These are phyloP conservation scores for Sordaria brevicollis DNA, from an alignment of 495 filamentous ascomycete species.

Conservation along the genomic window DNA sequence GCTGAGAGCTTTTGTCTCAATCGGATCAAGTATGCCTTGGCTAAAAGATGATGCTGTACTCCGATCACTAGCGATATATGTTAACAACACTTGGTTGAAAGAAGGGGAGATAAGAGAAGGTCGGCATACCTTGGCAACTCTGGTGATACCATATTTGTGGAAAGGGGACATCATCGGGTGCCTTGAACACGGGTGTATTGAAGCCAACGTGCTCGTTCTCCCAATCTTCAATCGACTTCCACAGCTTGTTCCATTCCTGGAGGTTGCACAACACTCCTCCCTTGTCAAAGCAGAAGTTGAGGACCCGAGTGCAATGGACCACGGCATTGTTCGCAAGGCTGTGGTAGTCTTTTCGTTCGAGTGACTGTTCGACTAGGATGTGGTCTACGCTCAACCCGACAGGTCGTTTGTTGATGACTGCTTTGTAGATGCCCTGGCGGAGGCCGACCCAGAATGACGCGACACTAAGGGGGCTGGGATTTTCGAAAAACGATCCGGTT, in stretches of 20 bases:
- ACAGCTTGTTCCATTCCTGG: constrained; percentile 25
- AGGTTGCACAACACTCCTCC: constrained; percentile 2
- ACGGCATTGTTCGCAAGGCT: constrained; percentile 45
- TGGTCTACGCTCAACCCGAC: constrained; percentile 32
- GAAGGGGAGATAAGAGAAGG: background rate
- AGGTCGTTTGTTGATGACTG: constrained; percentile 38
- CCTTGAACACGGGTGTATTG: constrained; percentile 30
- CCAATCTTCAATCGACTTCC: constrained; percentile 26
- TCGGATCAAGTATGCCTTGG: constrained; percentile 35
- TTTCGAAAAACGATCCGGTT: constrained; percentile 15
- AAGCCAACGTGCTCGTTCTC: constrained; percentile 18
- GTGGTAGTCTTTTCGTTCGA: constrained; percentile 32
- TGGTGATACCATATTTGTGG: constrained; percentile 37
- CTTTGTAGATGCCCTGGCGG: constrained; percentile 46
- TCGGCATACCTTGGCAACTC: constrained; percentile 36
- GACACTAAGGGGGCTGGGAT: constrained; percentile 29
- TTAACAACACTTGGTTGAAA: background rate
- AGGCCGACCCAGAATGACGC: constrained; percentile 49
- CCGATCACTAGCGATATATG: constrained; percentile 31
- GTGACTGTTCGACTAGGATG: constrained; percentile 33
- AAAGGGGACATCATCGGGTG: constrained; percentile 19
- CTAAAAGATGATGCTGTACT: constrained; percentile 44
- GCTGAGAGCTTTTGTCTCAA: background rate
- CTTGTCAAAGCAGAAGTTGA: constrained; percentile 40
- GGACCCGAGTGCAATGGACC: constrained; percentile 40